Percentiles rank a stretch among this genome's conserved stretches.
Evolutionary conservation across 1,284 basidiomycete genomes (phyloP).

Genomic region (Ceratobasidium sp.): DNA sequence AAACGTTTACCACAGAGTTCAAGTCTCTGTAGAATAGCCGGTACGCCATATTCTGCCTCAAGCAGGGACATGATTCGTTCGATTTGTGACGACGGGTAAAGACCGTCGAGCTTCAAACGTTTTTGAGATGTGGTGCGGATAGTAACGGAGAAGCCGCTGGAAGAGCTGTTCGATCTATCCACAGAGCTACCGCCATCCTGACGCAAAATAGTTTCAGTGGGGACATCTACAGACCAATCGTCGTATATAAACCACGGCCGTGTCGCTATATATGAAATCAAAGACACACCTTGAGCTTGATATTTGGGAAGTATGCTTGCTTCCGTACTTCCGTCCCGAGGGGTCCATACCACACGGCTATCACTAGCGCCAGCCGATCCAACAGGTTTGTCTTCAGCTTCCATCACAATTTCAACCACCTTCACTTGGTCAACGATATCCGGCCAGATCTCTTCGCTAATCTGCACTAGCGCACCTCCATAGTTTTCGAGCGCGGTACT

Average conservation of each 20-base stretch:
- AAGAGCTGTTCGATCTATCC: neutral
- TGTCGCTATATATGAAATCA: too few species aligned
- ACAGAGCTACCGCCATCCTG: neutral
- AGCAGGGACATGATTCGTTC: neutral
- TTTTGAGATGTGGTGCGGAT: neutral
- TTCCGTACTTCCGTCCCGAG: too few species aligned
- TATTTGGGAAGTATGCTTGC: too few species aligned
- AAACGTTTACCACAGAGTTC: neutral
- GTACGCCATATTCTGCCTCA: neutral
- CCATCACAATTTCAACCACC: neutral
- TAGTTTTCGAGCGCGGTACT: neutral
- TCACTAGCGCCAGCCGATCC: neutral
- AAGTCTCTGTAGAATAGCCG: neutral
- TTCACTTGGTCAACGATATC: neutral
- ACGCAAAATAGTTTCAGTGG: neutral
- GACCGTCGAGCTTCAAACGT: neutral
- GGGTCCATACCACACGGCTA: too few species aligned
- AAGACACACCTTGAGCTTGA: too few species aligned
- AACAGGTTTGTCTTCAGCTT: neutral
- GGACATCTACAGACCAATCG: neutral
- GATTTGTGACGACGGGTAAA: neutral
- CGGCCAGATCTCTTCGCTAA: constrained; percentile 10
- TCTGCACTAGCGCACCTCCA: neutral
- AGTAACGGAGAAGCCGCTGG: neutral
- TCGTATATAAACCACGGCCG: too few species aligned